Base-by-base conservation (phyloP, 345 rosid genomes). In the Theobroma cacao region DNA sequence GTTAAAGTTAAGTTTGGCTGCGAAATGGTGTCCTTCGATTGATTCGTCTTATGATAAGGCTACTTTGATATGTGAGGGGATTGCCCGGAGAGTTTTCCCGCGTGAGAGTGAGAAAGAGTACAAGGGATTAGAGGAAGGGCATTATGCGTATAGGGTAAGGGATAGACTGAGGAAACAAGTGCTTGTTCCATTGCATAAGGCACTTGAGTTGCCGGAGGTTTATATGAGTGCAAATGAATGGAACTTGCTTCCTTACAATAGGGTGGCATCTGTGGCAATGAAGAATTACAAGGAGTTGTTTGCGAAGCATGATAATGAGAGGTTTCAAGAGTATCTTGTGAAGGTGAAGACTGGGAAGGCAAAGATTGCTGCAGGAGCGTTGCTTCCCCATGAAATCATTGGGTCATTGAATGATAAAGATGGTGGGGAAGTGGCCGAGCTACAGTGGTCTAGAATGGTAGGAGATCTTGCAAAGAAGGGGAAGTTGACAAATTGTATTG, bases 181-280 rank as follows among this genome's bases (percentile, higher is more conserved):
- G 53, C 53, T 59, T 59, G 66, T 74, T 34, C 66, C 8, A 1
- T 43, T 74, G 50, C 64, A 60, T 38, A 74, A 74, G 36, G 77
- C 8, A 0, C 66, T 74, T 1, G 38, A 74, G 53, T 74, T 74
- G 53, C 67, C 77, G 8, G 66, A 74, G 67, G 67, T 74, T 6
- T 74, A 36, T 53, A 74, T 74, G 48, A 60, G 77, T 43, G 63
- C 53, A 43, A 74, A 74, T 20, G 31, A 20, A 13, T 74, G 67
- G 77, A 60, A 74, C 22, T 41, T 63, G 1, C 70, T 76, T 17
- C 79, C 72, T 76, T 80, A 80, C 80, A 53, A 72, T 45, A 70
- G 80, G 68, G 83, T 80, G 13, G 18, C 83, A 20, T 80, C 80
- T 9, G 72, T 80, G 14, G 80, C 83, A 2, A 80, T 76, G 83